A percentile compares a stretch with the other conserved stretches of the same genome.
Conservation (phyloP, 2,329 filamentous ascomycete genomes). For the Scedosporium boydii region DNA sequence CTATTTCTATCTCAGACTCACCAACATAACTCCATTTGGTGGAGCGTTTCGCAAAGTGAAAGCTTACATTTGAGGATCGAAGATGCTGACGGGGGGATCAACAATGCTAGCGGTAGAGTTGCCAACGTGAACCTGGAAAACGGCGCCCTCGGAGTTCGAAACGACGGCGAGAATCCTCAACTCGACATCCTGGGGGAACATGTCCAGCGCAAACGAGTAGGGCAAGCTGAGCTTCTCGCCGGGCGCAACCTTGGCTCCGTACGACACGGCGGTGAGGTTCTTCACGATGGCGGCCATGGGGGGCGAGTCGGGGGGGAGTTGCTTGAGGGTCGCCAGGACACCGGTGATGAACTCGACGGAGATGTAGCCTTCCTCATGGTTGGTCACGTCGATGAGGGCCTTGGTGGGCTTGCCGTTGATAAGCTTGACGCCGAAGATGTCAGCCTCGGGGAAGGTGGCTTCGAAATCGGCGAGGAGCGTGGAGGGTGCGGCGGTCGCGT, state of each 20-base stretch:
- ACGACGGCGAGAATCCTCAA: constrained; percentile 71
- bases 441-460: constrained; percentile 56
- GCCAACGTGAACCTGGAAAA: constrained; percentile 72
- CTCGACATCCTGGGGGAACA: constrained; percentile 83
- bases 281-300: constrained; percentile 53
- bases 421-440: constrained; percentile 91
- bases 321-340: constrained; percentile 51
- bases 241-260: constrained; percentile 62
- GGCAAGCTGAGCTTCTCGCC: constrained; percentile 68
- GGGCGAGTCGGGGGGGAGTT: constrained; percentile 34
- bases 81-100: constrained; percentile 81
- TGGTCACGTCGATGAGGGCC: constrained; percentile 72
- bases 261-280: constrained; percentile 74
- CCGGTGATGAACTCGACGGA: constrained; percentile 69
- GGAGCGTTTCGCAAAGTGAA: not conserved
- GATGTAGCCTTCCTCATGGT: constrained; percentile 71
- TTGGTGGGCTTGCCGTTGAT: constrained; percentile 84
- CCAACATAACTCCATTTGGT: not conserved
- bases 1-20: constrained; percentile 23
- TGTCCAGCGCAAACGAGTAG: constrained; percentile 80
- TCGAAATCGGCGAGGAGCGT: constrained; percentile 53
- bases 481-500: constrained; percentile 11
- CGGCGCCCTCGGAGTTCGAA: constrained; percentile 51
- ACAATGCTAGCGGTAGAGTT: constrained; percentile 79
- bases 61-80: constrained; percentile 89